Base-by-base conservation (phyloP, 2,329 filamentous ascomycete species). In the Venturia pyrina region DNA sequence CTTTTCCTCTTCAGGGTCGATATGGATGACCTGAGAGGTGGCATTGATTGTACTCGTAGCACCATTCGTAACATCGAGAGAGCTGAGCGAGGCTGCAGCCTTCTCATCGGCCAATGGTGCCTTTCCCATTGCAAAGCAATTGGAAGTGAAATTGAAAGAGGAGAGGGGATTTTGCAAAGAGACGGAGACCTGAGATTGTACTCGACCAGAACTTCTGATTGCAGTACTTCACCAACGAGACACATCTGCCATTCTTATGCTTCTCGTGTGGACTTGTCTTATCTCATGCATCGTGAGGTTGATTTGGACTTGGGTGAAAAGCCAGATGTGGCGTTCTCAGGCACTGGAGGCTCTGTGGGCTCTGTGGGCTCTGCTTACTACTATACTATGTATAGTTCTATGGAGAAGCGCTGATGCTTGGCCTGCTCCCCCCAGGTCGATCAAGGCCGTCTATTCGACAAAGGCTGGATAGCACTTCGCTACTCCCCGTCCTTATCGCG, bases 1-100 rank as follows among this genome's bases (percentile, higher is more conserved):
- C 19, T 61, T 63, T 50, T 69, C 66, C 48, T 63, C 65, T n/a
- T 64, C 63, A 37, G 68, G 68, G 53, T 69, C 68, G 57, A 69
- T 69, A 56, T 68, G 66, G 17, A 70, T 67, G 66, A 61, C 40
- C 46, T 67, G 19, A 19, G 34, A 48, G 17, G 44, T 37, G n/a
- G 37, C 60, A 41, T 59, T 3, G 32, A 57, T 5, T 3, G 6
- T 19, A n/a, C n/a, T n/a, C n/a, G n/a, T n/a, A 15, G 13, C 28
- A 19, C 11, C 50, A 56, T 56, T 32, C 4, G 24, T 7, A 40
- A 17, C 40, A 40, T 46, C 2, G 21, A 62, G n/a, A 43, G 59
- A 43, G 34, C 59, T 62, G 37, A 62, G 41, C 41, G 59, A 41
- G 41, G 37, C 60, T 28, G 60, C 60, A 43, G 60, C 28, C 43